phyloP scores from a whole-genome alignment of 169 alveolate species.

The Eimeria falciformis region DNA sequence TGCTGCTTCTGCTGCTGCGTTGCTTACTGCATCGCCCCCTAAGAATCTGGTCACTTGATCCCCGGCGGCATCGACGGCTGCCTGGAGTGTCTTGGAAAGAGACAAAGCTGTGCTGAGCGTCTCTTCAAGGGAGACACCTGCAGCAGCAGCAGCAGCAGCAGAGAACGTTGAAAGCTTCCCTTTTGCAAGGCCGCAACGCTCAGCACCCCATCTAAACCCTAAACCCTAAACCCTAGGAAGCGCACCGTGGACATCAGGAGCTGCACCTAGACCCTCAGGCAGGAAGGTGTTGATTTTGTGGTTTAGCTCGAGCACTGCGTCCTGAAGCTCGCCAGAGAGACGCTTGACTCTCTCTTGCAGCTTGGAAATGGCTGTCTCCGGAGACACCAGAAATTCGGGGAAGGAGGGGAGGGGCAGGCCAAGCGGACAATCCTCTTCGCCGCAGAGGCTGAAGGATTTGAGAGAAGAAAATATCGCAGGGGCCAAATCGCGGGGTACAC shows the following conservation, averaged over 20 bases:
- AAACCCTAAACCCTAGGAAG: conserved; percentile 34
- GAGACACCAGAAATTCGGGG: conserved; percentile 31
- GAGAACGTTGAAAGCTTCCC: no score
- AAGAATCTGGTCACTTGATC: not conserved
- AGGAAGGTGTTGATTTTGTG: not conserved
- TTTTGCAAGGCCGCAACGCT: no score
- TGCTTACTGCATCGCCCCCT: not conserved
- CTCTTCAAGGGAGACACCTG: conserved; percentile 52
- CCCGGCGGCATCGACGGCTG: not conserved
- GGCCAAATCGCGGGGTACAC: not conserved
- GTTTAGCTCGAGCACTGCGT: not conserved
- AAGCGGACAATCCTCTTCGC: not conserved
- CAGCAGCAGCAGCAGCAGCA: conserved; percentile 64
- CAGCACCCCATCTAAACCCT: conserved; percentile 1
- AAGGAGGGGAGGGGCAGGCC: conserved; percentile 27
- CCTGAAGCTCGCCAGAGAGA: not conserved
- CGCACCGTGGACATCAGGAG: conserved; percentile 22
- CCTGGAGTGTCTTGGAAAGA: conserved; percentile 23
- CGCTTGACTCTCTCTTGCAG: conserved; percentile 18
- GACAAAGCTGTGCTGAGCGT: not conserved
- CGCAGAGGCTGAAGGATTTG: not conserved
- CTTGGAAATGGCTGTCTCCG: conserved; percentile 25
- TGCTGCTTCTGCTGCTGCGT: conserved; percentile 34
- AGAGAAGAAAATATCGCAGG: not conserved
- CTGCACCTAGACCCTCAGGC: conserved; percentile 3